These are phyloP conservation scores for Murraya koenigii DNA, from an alignment of 345 rosid species.

Conservation along the genomic window DNA sequence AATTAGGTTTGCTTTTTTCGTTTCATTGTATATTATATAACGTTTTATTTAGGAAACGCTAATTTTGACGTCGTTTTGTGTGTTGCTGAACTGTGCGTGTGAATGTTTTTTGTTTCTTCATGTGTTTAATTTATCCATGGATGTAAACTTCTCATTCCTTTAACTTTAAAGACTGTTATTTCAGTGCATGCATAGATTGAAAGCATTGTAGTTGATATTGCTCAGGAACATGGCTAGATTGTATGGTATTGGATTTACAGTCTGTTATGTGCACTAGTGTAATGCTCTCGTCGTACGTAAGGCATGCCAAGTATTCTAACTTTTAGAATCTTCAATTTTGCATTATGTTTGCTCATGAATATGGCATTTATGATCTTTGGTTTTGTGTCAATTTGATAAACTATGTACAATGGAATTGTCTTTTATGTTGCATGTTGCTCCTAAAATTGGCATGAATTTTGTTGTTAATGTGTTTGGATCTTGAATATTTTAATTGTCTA, in stretches of 20 bases:
- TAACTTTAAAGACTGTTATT: neutral
- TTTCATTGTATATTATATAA: neutral
- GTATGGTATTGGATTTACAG: neutral
- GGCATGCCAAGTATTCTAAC: neutral
- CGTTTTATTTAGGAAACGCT: neutral
- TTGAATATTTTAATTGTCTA: neutral
- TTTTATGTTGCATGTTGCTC: neutral
- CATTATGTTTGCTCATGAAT: neutral
- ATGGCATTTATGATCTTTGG: neutral
- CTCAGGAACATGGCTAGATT: neutral
- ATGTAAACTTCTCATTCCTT: neutral
- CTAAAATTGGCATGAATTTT: neutral
- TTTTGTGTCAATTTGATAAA: neutral
- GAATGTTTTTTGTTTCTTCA: too few relatives aligned
- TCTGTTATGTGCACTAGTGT: neutral
- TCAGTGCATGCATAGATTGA: neutral
- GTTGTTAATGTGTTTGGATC: neutral
- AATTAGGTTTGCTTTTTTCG: conserved; percentile 24
- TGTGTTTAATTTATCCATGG: neutral
- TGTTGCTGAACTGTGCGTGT: neutral
- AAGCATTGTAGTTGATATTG: neutral
- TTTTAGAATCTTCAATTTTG: neutral
- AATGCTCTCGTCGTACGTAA: neutral
- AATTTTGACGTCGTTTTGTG: neutral
- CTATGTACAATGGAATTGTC: neutral